A percentile compares a stretch with the other conserved stretches of the same genome.
These are phyloP conservation scores for Trichosporon ovoides DNA, from an alignment of 1,284 basidiomycete genomes.

Conservation along the genomic window DNA sequence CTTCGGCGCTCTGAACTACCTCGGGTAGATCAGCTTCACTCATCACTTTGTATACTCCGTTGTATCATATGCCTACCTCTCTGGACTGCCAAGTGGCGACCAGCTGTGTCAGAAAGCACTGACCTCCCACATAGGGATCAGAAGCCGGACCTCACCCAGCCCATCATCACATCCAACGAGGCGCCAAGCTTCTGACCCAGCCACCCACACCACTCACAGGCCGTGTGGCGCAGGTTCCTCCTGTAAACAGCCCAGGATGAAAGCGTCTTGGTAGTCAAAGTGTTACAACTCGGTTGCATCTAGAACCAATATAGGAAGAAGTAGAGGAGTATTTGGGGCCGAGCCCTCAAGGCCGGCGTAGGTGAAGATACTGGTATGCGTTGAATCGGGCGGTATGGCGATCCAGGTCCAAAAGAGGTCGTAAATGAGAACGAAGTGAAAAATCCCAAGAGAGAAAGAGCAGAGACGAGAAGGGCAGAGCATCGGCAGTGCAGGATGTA, in stretches of 20 bases:
- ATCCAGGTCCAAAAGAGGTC: background rate
- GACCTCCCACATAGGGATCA: no score
- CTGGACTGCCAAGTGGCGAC: no score
- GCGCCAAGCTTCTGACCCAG: no score
- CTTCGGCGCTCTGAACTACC: conserved; percentile 39
- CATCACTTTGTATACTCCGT: background rate
- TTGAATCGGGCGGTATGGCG: no score
- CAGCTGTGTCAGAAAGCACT: no score
- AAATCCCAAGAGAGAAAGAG: background rate
- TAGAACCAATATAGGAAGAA: background rate
- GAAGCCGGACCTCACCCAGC: no score
- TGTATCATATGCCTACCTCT: no score
- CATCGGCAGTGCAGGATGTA: background rate
- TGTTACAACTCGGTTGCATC: conserved; percentile 5
- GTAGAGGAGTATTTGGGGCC: conserved; percentile 4
- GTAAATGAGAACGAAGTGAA: background rate
- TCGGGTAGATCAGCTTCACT: conserved; percentile 17
- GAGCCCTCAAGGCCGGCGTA: background rate
- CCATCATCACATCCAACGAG: no score
- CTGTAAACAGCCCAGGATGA: no score
- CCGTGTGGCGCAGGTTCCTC: no score
- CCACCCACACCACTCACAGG: no score
- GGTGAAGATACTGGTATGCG: background rate
- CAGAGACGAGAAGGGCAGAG: background rate
- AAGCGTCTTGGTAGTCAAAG: background rate